phyloP scores from a whole-genome alignment of 2,329 filamentous ascomycete genomes.

The Aspergillus chevalieri region DNA sequence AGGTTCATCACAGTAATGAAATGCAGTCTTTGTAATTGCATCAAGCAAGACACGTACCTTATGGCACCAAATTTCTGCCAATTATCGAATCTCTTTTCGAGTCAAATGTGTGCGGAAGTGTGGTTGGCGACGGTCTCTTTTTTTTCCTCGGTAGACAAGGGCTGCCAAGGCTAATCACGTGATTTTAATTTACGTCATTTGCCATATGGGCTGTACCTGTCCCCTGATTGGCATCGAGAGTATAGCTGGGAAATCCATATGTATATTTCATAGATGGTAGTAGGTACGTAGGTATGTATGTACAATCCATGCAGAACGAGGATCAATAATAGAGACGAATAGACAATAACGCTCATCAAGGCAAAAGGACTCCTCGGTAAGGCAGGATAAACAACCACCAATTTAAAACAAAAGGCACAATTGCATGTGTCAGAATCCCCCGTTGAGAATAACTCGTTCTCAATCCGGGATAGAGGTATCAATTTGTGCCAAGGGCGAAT shows the following conservation, averaged over 20 bases:
- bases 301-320: neutral
- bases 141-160: neutral
- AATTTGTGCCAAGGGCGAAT: too few relatives aligned
- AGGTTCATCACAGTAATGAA: slow-evolving; percentile 27
- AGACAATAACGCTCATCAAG: too few relatives aligned
- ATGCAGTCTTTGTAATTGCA: neutral
- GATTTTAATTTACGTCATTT: neutral
- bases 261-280: neutral
- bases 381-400: too few relatives aligned
- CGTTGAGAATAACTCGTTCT: too few relatives aligned
- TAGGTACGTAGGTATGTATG: neutral
- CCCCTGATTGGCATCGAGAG: neutral
- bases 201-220: neutral
- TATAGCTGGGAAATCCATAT: neutral
- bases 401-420: too few relatives aligned
- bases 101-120: neutral
- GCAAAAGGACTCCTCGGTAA: too few relatives aligned
- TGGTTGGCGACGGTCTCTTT: neutral
- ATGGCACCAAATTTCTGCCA: neutral
- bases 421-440: too few relatives aligned
- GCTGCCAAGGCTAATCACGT: neutral
- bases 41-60: neutral
- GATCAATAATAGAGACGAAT: too few relatives aligned
- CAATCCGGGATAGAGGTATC: too few relatives aligned
- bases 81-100: neutral